These are phyloP conservation scores for Sambucus nigra DNA, from an alignment of 129 eudicot genomes.

Conservation along the genomic window DNA sequence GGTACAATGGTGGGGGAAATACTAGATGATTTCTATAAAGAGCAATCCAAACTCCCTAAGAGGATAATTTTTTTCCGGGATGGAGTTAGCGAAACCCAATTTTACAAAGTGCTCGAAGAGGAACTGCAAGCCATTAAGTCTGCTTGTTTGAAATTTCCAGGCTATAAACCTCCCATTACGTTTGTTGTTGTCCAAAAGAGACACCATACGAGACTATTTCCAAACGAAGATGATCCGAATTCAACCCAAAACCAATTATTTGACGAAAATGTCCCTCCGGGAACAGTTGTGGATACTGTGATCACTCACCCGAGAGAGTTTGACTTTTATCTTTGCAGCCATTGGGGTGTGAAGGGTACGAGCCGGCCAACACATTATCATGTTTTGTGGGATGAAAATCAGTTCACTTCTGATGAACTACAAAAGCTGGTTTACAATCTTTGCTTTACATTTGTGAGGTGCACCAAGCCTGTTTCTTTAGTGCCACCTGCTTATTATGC, in stretches of 20 bases:
- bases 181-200: slow-evolving; percentile 88
- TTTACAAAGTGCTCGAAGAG: slow-evolving; percentile 67
- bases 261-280: slow-evolving; percentile 80
- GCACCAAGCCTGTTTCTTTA: slow-evolving; percentile 91
- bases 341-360: slow-evolving; percentile 92
- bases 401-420: slow-evolving; percentile 77
- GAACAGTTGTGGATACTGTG: slow-evolving; percentile 85
- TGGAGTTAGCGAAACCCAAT: slow-evolving; percentile 96
- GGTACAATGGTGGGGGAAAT: slow-evolving; percentile 66
- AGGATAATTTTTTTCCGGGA: slow-evolving; percentile 78
- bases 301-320: slow-evolving; percentile 84
- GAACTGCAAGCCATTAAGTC: slow-evolving; percentile 56
- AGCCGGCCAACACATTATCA: slow-evolving; percentile 88
- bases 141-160: slow-evolving; percentile 43
- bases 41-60: slow-evolving; percentile 46
- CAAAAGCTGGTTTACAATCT: slow-evolving; percentile 78
- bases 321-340: slow-evolving; percentile 91
- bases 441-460: slow-evolving; percentile 87
- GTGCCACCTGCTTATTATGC: slow-evolving; percentile 99
- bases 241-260: slow-evolving; percentile 13
- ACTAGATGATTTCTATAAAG: slow-evolving; percentile 46
- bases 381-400: slow-evolving; percentile 74
- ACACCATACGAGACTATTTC: slow-evolving; percentile 88
- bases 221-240: slow-evolving; percentile 26
- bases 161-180: slow-evolving; percentile 73